Conservation (phyloP, 1,284 basidiomycete species). For the Pterulicium gracile region DNA sequence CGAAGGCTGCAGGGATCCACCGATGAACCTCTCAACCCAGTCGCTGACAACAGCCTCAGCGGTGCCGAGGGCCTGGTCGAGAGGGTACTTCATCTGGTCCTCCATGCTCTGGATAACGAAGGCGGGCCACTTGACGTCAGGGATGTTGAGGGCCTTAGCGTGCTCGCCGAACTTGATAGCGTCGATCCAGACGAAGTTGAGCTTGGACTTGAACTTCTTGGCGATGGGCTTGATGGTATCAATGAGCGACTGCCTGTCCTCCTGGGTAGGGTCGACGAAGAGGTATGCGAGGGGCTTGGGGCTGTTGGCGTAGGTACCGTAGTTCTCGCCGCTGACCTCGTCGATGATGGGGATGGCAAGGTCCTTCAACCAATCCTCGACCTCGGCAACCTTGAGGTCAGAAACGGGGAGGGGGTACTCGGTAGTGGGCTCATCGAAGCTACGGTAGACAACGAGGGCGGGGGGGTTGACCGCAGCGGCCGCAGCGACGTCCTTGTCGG, state of each 20-base stretch:
- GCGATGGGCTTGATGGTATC: constrained; percentile 71
- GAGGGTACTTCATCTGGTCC: constrained; percentile 85
- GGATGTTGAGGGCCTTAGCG: constrained; percentile 88
- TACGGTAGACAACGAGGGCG: constrained; percentile 86
- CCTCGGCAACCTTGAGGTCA: constrained; percentile 45
- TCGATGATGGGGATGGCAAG: constrained; percentile 86
- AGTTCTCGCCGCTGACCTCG: constrained; percentile 94
- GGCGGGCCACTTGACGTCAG: constrained; percentile 79
- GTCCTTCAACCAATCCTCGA: constrained; percentile 73
- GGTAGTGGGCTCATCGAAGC: constrained; percentile 80
- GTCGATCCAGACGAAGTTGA: constrained; percentile 99
- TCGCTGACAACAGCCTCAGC: constrained; percentile 44
- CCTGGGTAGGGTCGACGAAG: constrained; percentile 78
- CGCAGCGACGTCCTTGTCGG: constrained; percentile 58
- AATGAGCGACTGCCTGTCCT: constrained; percentile 57
- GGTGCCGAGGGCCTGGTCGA: constrained; percentile 58
- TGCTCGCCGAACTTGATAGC: constrained; percentile 92
- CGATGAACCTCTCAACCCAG: constrained; percentile 60
- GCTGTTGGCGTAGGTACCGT: constrained; percentile 75
- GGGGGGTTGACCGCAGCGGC: constrained; percentile 72
- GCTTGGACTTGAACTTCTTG: constrained; percentile 69
- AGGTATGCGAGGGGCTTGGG: constrained; percentile 89
- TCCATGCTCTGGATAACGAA: constrained; percentile 89
- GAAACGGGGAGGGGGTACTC: constrained; percentile 61
- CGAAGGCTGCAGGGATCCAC: constrained; percentile 70